Conservation (phyloP, 2,329 filamentous ascomycete species). For the Truncatella angustata region DNA sequence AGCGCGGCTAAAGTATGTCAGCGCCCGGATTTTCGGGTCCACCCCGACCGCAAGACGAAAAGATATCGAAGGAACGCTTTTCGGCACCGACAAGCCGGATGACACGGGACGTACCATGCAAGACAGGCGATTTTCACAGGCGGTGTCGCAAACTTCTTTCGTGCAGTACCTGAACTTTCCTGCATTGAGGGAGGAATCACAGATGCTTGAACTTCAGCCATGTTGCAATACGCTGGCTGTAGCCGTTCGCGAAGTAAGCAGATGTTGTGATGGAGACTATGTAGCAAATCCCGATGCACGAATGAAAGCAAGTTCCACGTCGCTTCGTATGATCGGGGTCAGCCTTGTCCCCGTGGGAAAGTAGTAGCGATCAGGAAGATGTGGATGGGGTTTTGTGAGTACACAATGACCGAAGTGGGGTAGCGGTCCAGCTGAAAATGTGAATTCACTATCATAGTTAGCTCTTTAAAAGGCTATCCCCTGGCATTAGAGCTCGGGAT, state of each 20-base stretch:
- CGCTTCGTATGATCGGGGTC: background rate
- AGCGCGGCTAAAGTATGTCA: conserved; percentile 6
- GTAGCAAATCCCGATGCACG: background rate
- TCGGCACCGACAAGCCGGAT: background rate
- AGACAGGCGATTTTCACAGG: conserved; percentile 11
- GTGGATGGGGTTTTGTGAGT: background rate
- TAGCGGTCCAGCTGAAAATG: background rate
- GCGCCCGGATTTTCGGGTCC: background rate
- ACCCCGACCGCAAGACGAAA: background rate
- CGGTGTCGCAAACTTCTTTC: conserved; percentile 11
- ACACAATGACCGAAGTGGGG: background rate
- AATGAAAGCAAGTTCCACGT: background rate
- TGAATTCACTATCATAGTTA: background rate
- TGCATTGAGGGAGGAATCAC: background rate
- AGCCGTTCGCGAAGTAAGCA: background rate
- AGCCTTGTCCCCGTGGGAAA: background rate
- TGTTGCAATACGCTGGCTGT: background rate
- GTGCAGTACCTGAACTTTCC: background rate
- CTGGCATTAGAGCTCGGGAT: too few species aligned
- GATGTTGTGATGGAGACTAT: background rate
- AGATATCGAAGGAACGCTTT: background rate
- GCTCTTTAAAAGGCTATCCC: too few species aligned
- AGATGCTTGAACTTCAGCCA: conserved; percentile 1
- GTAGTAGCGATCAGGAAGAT: background rate
- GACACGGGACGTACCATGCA: conserved; percentile 1